These are phyloP conservation scores for Alternaria metachromatica DNA, from an alignment of 2,329 filamentous ascomycete species.

Conservation along the genomic window DNA sequence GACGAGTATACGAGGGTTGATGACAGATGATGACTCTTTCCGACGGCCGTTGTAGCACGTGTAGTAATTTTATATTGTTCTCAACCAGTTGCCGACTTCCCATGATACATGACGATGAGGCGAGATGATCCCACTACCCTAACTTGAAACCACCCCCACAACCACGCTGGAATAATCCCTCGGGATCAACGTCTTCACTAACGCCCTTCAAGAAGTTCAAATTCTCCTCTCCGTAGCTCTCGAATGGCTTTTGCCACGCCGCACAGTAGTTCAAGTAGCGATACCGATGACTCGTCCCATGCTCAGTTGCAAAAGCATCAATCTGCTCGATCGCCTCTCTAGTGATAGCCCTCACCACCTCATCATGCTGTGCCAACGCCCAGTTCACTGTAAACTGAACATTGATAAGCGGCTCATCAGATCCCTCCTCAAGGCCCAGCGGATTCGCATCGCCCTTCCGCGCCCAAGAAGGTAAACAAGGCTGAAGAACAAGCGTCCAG, in stretches of 20 bases:
- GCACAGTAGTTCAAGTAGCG: conserved; percentile 48
- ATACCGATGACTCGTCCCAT: conserved; percentile 25
- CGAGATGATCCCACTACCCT: not conserved
- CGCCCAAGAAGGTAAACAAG: conserved; percentile 22
- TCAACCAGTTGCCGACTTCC: fast-evolving
- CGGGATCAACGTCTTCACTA: conserved; percentile 45
- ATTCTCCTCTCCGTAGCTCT: conserved; percentile 39
- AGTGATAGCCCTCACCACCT: conserved; percentile 32
- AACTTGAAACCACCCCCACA: conserved; percentile 47
- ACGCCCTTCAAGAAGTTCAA: conserved; percentile 33
- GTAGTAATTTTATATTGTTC: not conserved
- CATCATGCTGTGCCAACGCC: conserved; percentile 36
- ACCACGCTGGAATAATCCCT: conserved; percentile 45
- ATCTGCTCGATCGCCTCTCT: conserved; percentile 41
- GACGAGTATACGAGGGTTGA: not conserved
- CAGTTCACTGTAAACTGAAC: conserved; percentile 47
- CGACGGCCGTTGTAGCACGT: not conserved
- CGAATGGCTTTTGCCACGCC: conserved; percentile 47
- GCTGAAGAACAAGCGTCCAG: conserved; percentile 42
- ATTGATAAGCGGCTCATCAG: conserved; percentile 38
- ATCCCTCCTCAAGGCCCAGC: conserved; percentile 15
- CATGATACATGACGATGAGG: not conserved
- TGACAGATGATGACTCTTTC: not conserved
- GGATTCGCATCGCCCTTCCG: conserved; percentile 20
- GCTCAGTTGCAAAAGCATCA: conserved; percentile 32